Evolutionary conservation across 495 filamentous ascomycete genomes (phyloP).

Genomic region (Staphylotrichum tortipilum): DNA sequence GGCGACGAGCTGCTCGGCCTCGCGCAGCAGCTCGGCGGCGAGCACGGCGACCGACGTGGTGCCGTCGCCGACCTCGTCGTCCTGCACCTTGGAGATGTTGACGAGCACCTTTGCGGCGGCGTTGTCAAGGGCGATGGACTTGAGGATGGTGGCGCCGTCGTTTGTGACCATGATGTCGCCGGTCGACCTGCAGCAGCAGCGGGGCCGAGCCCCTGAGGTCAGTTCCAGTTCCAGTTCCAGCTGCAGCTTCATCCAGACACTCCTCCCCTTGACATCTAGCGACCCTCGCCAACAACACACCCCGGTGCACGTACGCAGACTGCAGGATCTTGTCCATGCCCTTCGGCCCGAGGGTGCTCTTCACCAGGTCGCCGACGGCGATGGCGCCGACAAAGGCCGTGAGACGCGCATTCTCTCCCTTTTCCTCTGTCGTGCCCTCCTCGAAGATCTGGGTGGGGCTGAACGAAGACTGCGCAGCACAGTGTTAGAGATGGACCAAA

Average conservation of each 20-base stretch:
- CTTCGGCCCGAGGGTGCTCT: slow-evolving; percentile 94
- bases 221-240: too few species aligned
- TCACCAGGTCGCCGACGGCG: slow-evolving; percentile 91
- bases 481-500: slow-evolving; percentile 9
- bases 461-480: slow-evolving; percentile 41
- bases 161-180: slow-evolving; percentile 97
- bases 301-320: slow-evolving; percentile 61
- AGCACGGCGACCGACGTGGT: slow-evolving; percentile 81
- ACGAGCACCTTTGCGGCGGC: slow-evolving; percentile 95
- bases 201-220: too few species aligned
- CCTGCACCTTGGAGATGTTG: slow-evolving; percentile 98
- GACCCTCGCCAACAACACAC: too few species aligned
- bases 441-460: slow-evolving; percentile 98
- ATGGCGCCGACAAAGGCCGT: slow-evolving; percentile 96
- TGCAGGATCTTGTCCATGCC: slow-evolving; percentile 99
- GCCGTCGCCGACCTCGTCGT: slow-evolving; percentile 96
- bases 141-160: slow-evolving; percentile 95
- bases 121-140: slow-evolving; percentile 98
- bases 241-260: too few species aligned
- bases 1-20: slow-evolving; percentile 93
- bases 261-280: too few species aligned
- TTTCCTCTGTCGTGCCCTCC: slow-evolving; percentile 94
- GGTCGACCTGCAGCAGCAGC: slow-evolving; percentile 89
- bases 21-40: slow-evolving; percentile 87
- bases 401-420: slow-evolving; percentile 97